phyloP scores from a whole-genome alignment of 2,329 filamentous ascomycete genomes.

The Camillea tinctor region DNA sequence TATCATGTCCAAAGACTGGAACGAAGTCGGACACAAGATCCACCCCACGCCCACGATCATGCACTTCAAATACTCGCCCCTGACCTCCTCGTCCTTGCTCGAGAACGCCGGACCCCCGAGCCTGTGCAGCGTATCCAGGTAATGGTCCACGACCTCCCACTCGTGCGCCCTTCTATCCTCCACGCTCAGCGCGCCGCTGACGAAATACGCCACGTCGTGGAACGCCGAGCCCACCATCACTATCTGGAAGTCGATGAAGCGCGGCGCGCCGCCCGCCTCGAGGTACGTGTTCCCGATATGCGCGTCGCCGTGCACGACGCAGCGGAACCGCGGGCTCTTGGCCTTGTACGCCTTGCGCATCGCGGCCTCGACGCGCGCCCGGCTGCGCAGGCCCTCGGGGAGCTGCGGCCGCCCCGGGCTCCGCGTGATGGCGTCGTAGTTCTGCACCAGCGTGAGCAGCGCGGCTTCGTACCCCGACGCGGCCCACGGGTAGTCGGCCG shows the following conservation, averaged over 20 bases:
- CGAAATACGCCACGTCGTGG: conserved; percentile 38
- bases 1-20: conserved; percentile 35
- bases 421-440: conserved; percentile 25
- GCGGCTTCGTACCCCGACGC: conserved; percentile 31
- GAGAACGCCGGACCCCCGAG: conserved; percentile 26
- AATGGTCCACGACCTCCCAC: conserved; percentile 34
- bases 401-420: conserved; percentile 27
- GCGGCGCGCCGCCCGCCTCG: conserved; percentile 23
- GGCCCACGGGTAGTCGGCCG: conserved; percentile 31
- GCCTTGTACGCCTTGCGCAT: conserved; percentile 32
- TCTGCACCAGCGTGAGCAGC: conserved; percentile 26
- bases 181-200: conserved; percentile 32
- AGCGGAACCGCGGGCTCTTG: conserved; percentile 34
- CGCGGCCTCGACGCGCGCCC: conserved; percentile 28
- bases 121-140: conserved; percentile 27
- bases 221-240: conserved; percentile 36
- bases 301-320: conserved; percentile 36
- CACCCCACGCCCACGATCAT: conserved; percentile 35
- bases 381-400: conserved; percentile 28
- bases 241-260: conserved; percentile 39
- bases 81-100: conserved; percentile 27
- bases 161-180: conserved; percentile 36
- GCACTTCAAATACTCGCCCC: conserved; percentile 33
- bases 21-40: conserved; percentile 34
- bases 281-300: conserved; percentile 37